Conservation (phyloP, 805 yeast species). For the Kodamaea hsintzibuensis region DNA sequence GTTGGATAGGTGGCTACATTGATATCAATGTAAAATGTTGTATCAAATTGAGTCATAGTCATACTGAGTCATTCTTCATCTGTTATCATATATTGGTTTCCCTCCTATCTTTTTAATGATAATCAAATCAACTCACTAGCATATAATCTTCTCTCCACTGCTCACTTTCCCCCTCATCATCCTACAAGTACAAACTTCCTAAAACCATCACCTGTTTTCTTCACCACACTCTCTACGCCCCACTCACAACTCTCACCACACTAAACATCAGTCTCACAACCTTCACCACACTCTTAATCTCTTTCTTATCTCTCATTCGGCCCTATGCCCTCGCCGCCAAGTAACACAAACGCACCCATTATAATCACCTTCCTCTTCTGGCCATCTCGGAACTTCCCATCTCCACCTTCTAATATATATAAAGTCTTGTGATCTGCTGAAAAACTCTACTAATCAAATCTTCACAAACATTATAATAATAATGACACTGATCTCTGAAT, state of each 20-base stretch:
- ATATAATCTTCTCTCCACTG: too few species aligned
- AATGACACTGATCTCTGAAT: constrained; percentile 14
- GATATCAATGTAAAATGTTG: constrained; percentile 11
- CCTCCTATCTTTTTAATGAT: too few species aligned
- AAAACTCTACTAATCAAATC: not conserved
- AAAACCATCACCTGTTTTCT: not conserved
- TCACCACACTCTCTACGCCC: too few species aligned
- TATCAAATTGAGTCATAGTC: not conserved
- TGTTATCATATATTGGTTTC: too few species aligned
- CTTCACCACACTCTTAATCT: not conserved
- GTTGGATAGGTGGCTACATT: not conserved
- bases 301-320: not conserved
- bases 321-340: not conserved
- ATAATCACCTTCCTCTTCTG: not conserved
- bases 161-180: too few species aligned
- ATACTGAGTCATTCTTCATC: too few species aligned
- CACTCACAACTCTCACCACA: too few species aligned
- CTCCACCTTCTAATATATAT: not conserved
- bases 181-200: not conserved
- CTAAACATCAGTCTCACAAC: not conserved
- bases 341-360: not conserved
- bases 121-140: too few species aligned
- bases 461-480: not conserved
- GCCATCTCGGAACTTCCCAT: not conserved
- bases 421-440: not conserved